Conservation (phyloP, 129 eudicot species). For the Helianthus tuberosus region DNA sequence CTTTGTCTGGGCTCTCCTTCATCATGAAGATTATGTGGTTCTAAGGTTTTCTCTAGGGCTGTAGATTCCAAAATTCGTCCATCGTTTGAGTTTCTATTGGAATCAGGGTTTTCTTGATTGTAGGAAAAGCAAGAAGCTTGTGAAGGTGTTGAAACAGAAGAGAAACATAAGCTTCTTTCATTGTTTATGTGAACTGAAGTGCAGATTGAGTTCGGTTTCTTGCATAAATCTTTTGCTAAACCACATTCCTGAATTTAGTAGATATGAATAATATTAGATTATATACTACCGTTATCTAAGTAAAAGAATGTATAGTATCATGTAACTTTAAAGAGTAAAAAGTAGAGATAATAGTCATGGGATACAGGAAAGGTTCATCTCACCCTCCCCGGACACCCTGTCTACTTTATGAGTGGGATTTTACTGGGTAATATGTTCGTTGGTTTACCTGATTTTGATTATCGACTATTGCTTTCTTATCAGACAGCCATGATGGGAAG, state of each 20-base stretch:
- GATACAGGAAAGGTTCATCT: too few species aligned
- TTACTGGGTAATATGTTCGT: not conserved
- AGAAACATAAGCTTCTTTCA: constrained; percentile 65
- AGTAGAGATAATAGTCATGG: not conserved
- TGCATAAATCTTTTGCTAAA: constrained; percentile 56
- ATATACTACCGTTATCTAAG: not conserved
- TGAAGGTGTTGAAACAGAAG: constrained; percentile 65
- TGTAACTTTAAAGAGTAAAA: not conserved
- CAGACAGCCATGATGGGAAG: constrained; percentile 84
- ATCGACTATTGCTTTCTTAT: constrained; percentile 52
- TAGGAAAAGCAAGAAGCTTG: constrained; percentile 60
- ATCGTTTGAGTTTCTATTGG: constrained; percentile 22
- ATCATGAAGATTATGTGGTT: constrained; percentile 37
- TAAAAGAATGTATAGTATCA: not conserved
- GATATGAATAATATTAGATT: constrained; percentile 9
- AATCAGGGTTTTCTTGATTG: constrained; percentile 46
- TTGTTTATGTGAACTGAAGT: constrained; percentile 60
- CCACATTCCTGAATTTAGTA: constrained; percentile 50
- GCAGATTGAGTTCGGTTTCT: constrained; percentile 73
- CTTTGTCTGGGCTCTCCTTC: constrained; percentile 38
- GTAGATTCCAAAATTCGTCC: constrained; percentile 28
- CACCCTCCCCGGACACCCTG: too few species aligned
- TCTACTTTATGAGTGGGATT: too few species aligned
- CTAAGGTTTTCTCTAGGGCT: constrained; percentile 21
- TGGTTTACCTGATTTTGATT: constrained; percentile 54